These are phyloP conservation scores for Oryza rufipogon DNA, from an alignment of 176 grass and related monocot species.

Conservation along the genomic window DNA sequence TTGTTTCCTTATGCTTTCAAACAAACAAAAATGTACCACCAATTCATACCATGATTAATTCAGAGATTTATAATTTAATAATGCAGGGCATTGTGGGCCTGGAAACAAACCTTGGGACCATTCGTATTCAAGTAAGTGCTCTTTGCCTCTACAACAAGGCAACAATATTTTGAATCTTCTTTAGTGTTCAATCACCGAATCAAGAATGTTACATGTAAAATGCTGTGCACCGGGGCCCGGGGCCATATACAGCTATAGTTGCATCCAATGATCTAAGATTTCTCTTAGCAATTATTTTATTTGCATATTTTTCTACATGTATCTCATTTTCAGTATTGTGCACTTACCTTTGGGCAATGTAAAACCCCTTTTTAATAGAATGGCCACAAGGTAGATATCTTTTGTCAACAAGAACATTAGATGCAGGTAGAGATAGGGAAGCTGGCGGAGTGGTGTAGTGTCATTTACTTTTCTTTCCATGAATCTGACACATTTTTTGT, in stretches of 20 bases:
- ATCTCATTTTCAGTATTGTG: neutral
- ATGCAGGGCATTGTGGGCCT: slow-evolving; percentile 80
- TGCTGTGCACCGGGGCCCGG: neutral
- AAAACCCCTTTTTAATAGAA: neutral
- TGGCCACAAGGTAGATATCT: neutral
- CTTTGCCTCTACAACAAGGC: slow-evolving; percentile 18
- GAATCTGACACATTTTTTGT: neutral
- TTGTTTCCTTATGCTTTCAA: neutral
- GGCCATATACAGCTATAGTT: too few relatives aligned
- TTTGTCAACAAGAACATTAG: neutral
- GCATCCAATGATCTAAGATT: neutral
- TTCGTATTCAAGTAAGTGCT: slow-evolving; percentile 74
- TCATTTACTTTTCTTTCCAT: neutral
- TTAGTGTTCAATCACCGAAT: neutral
- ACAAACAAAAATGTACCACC: neutral
- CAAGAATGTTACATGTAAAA: neutral
- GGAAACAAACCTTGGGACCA: slow-evolving; percentile 73
- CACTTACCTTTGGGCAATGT: neutral
- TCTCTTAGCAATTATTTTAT: neutral
- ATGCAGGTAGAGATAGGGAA: too few relatives aligned
- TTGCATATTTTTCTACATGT: neutral
- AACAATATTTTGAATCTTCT: slow-evolving; percentile 19
- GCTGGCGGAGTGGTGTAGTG: too few relatives aligned
- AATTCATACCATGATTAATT: slow-evolving; percentile 17
- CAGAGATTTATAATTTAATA: slow-evolving; percentile 6